A percentile compares a stretch with the other conserved stretches of the same genome.
These are phyloP conservation scores for Seiridium unicorne DNA, from an alignment of 2,329 filamentous ascomycete species.

Conservation along the genomic window DNA sequence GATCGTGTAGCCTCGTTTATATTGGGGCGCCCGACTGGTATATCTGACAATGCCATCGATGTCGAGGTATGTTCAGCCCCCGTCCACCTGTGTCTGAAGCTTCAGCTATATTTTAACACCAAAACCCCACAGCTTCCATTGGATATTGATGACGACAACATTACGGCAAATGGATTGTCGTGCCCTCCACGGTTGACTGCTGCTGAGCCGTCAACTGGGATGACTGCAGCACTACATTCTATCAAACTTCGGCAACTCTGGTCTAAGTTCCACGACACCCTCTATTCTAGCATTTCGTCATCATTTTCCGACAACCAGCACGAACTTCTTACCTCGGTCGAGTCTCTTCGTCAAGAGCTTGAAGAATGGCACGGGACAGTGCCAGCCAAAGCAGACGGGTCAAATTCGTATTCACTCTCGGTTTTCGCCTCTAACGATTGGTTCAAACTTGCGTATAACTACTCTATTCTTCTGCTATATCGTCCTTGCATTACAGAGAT, in stretches of 20 bases:
- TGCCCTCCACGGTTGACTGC: slow-evolving; percentile 14
- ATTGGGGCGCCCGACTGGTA: slow-evolving; percentile 24
- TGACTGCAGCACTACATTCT: slow-evolving; percentile 28
- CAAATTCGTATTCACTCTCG: slow-evolving; percentile 14
- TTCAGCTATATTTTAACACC: too few relatives aligned
- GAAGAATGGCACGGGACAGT: slow-evolving; percentile 23
- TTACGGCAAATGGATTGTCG: slow-evolving; percentile 12
- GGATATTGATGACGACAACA: too few relatives aligned
- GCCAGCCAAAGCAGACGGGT: slow-evolving; percentile 13
- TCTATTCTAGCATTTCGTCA: slow-evolving; percentile 16
- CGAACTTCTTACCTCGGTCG: slow-evolving; percentile 12
- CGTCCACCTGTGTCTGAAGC: too few relatives aligned
- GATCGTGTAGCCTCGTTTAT: slow-evolving; percentile 20
- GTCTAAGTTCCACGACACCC: slow-evolving; percentile 23
- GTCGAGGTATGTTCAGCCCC: slow-evolving; percentile 17
- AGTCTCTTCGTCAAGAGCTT: slow-evolving; percentile 20
- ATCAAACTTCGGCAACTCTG: slow-evolving; percentile 27
- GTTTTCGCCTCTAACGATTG: slow-evolving; percentile 13
- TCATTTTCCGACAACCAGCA: neutral
- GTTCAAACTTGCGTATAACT: slow-evolving; percentile 5
- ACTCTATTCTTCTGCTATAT: neutral
- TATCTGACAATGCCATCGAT: slow-evolving; percentile 25
- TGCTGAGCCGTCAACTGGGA: slow-evolving; percentile 19
- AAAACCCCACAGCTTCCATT: too few relatives aligned
- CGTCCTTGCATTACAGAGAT: slow-evolving; percentile 16